A percentile compares a stretch with the other conserved stretches of the same genome.
Evolutionary conservation across 1,284 basidiomycete species (phyloP).

Genomic region (Dichomitus squalens): DNA sequence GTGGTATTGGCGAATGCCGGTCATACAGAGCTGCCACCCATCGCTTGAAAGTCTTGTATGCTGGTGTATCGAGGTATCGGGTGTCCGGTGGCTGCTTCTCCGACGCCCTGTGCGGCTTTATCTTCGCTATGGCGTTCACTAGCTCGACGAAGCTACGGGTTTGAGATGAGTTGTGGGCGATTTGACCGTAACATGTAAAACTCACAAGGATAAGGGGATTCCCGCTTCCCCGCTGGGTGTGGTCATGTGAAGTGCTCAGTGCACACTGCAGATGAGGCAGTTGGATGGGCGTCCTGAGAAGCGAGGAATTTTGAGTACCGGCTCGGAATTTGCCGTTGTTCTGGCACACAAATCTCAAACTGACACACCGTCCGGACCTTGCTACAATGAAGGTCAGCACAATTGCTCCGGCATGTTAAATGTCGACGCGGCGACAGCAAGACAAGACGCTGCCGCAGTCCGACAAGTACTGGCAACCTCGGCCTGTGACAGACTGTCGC

Average conservation of each 20-base stretch:
- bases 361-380: too few relatives aligned
- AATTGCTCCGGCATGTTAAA: too few relatives aligned
- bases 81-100: slow-evolving; percentile 13
- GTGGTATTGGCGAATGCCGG: slow-evolving; percentile 48
- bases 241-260: background rate
- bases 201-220: slow-evolving; percentile 18
- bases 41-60: slow-evolving; percentile 38
- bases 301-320: background rate
- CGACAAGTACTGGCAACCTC: background rate
- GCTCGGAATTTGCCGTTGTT: background rate
- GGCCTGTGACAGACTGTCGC: background rate
- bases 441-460: background rate
- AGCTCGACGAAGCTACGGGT: slow-evolving; percentile 25
- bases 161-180: background rate
- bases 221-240: background rate
- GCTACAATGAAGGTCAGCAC: background rate
- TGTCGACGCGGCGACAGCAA: background rate
- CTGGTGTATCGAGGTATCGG: slow-evolving; percentile 3
- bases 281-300: background rate
- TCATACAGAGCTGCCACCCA: slow-evolving; percentile 50
- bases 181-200: background rate
- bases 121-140: slow-evolving; percentile 18
- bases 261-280: background rate
- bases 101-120: slow-evolving; percentile 17
- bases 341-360: background rate